Base-by-base conservation (phyloP, 148 eudicot genomes). In the Gaultheria prostrata region DNA sequence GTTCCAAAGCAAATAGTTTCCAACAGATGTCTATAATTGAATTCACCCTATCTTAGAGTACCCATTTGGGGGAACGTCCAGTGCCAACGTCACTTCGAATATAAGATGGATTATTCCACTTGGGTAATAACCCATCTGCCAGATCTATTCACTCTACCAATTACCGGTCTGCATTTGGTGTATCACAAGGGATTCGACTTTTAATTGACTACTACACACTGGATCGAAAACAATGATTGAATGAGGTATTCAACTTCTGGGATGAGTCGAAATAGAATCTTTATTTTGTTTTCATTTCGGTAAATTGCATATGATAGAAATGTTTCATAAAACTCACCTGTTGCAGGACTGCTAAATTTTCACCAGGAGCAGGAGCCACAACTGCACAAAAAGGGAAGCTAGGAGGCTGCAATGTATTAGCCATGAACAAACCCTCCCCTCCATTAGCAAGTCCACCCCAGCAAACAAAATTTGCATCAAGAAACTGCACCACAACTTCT, bases 371-470 rank as follows among this genome's bases (percentile, higher is more conserved):
- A 32, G 98, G 94, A 76, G 95, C 95, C 84, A 94, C 93, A 69
- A 94, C 88, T 18, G 95, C 99, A 88, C 93, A 96, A 46, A 94
- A 97, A 0, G 99, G 99, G 81, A 91, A 94, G 57, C 91, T 88
- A 43, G 87, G 87, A 75, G 93, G 94, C 83, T 86, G 88, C 82
- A 94, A 82, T 28, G 87, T 85, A 5, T 84, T 67, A 77, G 89
- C 85, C 97, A 94, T 84, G 65, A 89, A 92, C 83, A 90, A 82
- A 49, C 97, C 98, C 80, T 94, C 98, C 0, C 95, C 95, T 76
- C 86, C 61, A 76, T 89, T 86, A 13, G 84, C 90, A 84, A 93
- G 83, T 4, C 87, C 98, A 33, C 92, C 99, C 99, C 99, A 97
- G 43, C 91, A 88, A 17, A 94, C 93, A 86, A 94, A 94, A 70